Evolutionary conservation across 2,329 filamentous ascomycete genomes (phyloP).

Genomic region (Colletotrichum filicis): DNA sequence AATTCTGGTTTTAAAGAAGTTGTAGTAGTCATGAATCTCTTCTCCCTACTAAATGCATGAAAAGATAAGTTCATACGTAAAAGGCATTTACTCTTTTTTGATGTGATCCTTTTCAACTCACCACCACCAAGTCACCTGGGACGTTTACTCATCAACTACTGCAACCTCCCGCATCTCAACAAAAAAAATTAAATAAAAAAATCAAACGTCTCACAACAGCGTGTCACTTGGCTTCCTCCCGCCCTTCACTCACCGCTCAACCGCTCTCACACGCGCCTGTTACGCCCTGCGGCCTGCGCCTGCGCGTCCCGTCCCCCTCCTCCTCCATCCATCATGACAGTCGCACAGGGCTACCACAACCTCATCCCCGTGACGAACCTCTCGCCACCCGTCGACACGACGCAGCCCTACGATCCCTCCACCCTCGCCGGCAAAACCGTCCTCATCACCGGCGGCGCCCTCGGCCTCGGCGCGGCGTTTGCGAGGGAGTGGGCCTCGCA

Average conservation of each 20-base stretch:
- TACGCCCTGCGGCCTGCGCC: no score
- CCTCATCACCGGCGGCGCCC: constrained; percentile 72
- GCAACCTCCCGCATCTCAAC: neutral
- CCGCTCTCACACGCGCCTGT: no score
- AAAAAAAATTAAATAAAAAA: neutral
- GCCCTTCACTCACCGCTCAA: neutral
- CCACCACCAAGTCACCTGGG: no score
- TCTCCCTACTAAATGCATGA: neutral
- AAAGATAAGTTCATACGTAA: neutral
- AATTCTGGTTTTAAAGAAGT: neutral
- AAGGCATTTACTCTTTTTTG: neutral
- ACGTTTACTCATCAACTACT: neutral
- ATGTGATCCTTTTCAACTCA: neutral
- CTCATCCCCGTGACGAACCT: constrained; percentile 33
- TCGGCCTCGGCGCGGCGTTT: constrained; percentile 68
- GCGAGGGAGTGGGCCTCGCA: constrained; percentile 63
- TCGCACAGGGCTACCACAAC: constrained; percentile 26
- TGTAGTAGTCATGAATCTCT: neutral
- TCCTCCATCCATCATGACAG: constrained; percentile 18
- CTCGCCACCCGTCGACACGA: constrained; percentile 58
- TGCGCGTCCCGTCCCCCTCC: no score
- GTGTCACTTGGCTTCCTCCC: neutral
- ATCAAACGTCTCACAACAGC: neutral
- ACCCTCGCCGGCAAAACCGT: constrained; percentile 66
- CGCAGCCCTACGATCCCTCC: constrained; percentile 53